Evolutionary conservation across 1,284 basidiomycete species (phyloP), one percentile per base, ranked within the genome.

Genomic region (Melampsora americana): DNA sequence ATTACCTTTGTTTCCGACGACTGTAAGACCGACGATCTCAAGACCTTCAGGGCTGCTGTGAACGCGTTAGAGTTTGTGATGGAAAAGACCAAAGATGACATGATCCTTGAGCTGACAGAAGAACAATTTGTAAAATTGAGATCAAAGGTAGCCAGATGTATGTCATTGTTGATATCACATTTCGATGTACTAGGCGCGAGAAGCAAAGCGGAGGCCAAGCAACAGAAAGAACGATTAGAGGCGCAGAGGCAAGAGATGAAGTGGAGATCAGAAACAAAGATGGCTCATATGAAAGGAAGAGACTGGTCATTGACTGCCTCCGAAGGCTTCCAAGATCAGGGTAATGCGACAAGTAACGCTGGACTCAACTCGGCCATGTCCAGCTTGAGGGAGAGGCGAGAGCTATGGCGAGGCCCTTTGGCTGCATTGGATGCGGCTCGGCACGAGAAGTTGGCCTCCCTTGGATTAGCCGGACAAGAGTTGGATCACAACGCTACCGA

Each of bases 31-130:
- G 92, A 93, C 61, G 95, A 99, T 83, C 89, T 93, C 78, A 93
- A 91, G 83, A 99, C 95, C 0, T 99, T 99, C 87, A 90, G 92
- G 82, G 99, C 95, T 94, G 95, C 96, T 0, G 94, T 99, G 71
- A 92, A 91, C 70, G 95, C 96, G 4, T 88, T 99, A 23, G 93
- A 97, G 81, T 98, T 96, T 81, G 91, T 94, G 2, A 89, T 94
- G 80, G 88, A 90, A 80, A 90, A 95, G 79, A 99, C 95, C 5
- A 88, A 90, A 78, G 89, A 92, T 69, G 93, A 92, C 80, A 90
- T 90, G 83, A 99, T 99, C 79, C 87, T 98, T 20, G 89, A 94
- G 46, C 87, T 99, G 67, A 90, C 91, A 46, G 88, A 90, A 78
- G 88, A 90, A 77, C 93, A 99, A 82, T 97, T 97, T 82, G 89